These are phyloP conservation scores for Phaeosphaeriaceae sp. DNA, from an alignment of 2,329 filamentous ascomycete species.

Conservation along the genomic window DNA sequence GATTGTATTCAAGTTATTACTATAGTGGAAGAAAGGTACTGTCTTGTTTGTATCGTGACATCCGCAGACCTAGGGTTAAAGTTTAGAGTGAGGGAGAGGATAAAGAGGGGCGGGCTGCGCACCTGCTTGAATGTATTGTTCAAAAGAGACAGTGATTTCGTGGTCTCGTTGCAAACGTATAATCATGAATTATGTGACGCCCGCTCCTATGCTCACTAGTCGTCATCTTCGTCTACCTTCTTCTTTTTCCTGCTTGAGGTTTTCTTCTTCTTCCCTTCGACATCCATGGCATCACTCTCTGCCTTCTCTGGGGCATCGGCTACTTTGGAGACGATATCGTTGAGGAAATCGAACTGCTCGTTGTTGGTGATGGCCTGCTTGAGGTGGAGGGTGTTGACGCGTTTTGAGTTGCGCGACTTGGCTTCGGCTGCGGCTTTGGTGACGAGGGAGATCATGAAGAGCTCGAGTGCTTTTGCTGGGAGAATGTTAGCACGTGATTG, in stretches of 20 bases:
- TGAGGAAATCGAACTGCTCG: slow-evolving; percentile 92
- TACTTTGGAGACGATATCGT: slow-evolving; percentile 87
- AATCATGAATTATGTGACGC: too few relatives aligned
- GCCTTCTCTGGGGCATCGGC: slow-evolving; percentile 66
- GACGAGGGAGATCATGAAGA: slow-evolving; percentile 97
- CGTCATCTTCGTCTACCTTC: slow-evolving; percentile 48
- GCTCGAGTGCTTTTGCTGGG: slow-evolving; percentile 85
- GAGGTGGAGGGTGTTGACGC: slow-evolving; percentile 87
- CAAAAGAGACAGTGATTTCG: too few relatives aligned
- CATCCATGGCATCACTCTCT: slow-evolving; percentile 52
- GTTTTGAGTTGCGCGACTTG: slow-evolving; percentile 80
- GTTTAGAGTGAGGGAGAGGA: slow-evolving; percentile 9
- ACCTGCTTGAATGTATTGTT: slow-evolving; percentile 9
- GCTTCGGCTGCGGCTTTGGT: slow-evolving; percentile 87
- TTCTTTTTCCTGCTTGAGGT: slow-evolving; percentile 43
- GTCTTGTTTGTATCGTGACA: slow-evolving; percentile 31
- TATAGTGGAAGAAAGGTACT: slow-evolving; percentile 2
- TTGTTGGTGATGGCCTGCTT: slow-evolving; percentile 88
- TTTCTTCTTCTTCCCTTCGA: slow-evolving; percentile 55
- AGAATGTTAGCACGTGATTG: slow-evolving; percentile 8
- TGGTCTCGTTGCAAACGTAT: too few relatives aligned
- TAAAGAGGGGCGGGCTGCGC: slow-evolving; percentile 17
- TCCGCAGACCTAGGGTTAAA: not conserved
- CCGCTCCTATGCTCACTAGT: slow-evolving; percentile 38
- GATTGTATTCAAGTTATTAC: not conserved